Percentiles rank a stretch among this genome's conserved stretches.
Conservation (phyloP, 352 stramenopile species). For the Nothophytophthora sp. region DNA sequence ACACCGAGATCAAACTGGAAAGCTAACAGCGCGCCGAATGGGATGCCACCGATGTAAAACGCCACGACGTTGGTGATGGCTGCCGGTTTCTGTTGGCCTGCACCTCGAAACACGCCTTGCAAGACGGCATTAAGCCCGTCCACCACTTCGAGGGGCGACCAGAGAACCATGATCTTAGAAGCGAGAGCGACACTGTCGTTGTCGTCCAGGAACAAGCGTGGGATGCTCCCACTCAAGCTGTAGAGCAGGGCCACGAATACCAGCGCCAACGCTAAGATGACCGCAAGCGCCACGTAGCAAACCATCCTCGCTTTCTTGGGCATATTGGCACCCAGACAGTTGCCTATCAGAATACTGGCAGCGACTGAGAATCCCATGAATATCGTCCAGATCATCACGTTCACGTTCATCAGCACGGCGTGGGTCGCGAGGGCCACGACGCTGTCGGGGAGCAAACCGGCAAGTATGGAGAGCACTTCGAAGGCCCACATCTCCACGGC, state of each 20-base stretch:
- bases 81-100: slow-evolving; percentile 50
- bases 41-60: slow-evolving; percentile 69
- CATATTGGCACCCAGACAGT: slow-evolving; percentile 42
- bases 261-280: slow-evolving; percentile 27
- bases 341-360: slow-evolving; percentile 55
- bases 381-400: slow-evolving; percentile 49
- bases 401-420: slow-evolving; percentile 54
- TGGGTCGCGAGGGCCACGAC: slow-evolving; percentile 51
- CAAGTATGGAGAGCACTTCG: slow-evolving; percentile 47
- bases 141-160: slow-evolving; percentile 39
- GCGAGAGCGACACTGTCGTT: slow-evolving; percentile 31
- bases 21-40: slow-evolving; percentile 49
- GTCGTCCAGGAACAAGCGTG: slow-evolving; percentile 39
- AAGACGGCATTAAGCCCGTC: slow-evolving; percentile 47
- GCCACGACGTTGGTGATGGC: slow-evolving; percentile 53
- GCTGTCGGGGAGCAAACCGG: slow-evolving; percentile 41
- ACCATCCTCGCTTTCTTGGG: slow-evolving; percentile 38
- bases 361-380: slow-evolving; percentile 46
- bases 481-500: slow-evolving; percentile 62
- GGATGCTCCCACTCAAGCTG: slow-evolving; percentile 17
- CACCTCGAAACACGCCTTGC: slow-evolving; percentile 65
- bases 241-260: slow-evolving; percentile 12
- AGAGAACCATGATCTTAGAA: slow-evolving; percentile 33
- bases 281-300: slow-evolving; percentile 20
- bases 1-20: slow-evolving; percentile 42